Percentiles rank a stretch among this genome's conserved stretches.
Conservation (phyloP, 176 grass and related monocot species). For the Zoysia japonica region DNA sequence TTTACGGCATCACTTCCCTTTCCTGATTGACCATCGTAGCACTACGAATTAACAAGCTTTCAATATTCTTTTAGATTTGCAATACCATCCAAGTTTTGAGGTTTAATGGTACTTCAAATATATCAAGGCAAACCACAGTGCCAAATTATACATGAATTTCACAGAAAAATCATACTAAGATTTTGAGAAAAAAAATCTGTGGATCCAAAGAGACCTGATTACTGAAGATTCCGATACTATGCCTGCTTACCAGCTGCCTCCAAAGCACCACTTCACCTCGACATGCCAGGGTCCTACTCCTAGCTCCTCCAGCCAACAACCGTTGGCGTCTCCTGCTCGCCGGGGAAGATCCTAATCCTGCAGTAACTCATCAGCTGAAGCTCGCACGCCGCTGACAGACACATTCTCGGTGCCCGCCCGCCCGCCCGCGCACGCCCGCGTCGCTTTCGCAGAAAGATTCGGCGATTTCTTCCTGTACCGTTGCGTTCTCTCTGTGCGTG, state of each 20-base stretch:
- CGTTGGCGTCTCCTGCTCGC: background rate
- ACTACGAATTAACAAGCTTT: background rate
- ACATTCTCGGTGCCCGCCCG: background rate
- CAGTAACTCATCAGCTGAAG: slow-evolving; percentile 26
- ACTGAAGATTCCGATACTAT: slow-evolving; percentile 38
- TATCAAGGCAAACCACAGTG: background rate
- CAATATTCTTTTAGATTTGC: too few relatives aligned
- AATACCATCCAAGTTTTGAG: too few relatives aligned
- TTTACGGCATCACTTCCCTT: background rate
- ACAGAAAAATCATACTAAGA: too few relatives aligned
- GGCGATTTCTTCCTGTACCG: slow-evolving; percentile 21
- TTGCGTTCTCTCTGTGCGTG: background rate
- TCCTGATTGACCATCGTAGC: background rate
- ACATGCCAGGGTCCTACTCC: slow-evolving; percentile 29
- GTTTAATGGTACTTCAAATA: too few relatives aligned
- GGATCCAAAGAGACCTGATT: background rate
- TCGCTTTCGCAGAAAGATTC: slow-evolving; percentile 48
- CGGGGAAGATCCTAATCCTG: background rate
- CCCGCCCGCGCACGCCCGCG: background rate
- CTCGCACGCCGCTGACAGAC: slow-evolving; percentile 41
- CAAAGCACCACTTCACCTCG: background rate
- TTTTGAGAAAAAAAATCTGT: too few relatives aligned
- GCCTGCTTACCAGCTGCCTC: slow-evolving; percentile 30
- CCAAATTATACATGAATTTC: background rate
- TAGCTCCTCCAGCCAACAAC: slow-evolving; percentile 37